Conservation (phyloP, 768 basidiomycete genomes). For the Krasilnikovozyma curviuscula region DNA sequence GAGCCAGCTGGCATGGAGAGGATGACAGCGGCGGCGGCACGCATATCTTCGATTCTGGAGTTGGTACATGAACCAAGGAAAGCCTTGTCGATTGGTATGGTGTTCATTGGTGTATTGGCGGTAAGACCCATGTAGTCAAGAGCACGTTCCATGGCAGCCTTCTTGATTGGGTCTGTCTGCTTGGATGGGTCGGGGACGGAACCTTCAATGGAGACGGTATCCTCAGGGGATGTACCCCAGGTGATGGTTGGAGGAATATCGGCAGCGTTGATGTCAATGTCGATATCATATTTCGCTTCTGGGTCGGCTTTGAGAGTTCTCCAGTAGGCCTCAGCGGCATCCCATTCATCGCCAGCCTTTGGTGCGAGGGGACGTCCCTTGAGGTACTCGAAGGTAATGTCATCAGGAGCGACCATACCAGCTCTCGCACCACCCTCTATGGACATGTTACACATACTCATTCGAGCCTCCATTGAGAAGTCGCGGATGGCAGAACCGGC, state of each 20-base stretch:
- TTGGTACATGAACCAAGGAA: constrained; percentile 93
- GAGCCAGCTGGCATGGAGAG: constrained; percentile 35
- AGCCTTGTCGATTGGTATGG: constrained; percentile 64
- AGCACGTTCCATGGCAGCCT: constrained; percentile 50
- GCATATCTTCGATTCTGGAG: constrained; percentile 78
- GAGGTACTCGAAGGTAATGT: constrained; percentile 68
- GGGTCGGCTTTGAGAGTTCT: constrained; percentile 55
- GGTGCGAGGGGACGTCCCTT: constrained; percentile 61
- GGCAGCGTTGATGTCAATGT: constrained; percentile 56
- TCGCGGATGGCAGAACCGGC: constrained; percentile 69
- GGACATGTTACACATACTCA: constrained; percentile 67
- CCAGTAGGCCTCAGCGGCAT: constrained; percentile 71
- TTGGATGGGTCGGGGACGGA: constrained; percentile 53
- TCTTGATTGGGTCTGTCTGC: constrained; percentile 45
- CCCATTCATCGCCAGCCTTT: constrained; percentile 60
- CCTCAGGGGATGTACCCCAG: constrained; percentile 85
- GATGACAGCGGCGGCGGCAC: constrained; percentile 61
- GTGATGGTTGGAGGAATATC: constrained; percentile 80
- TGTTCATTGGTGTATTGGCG: constrained; percentile 57
- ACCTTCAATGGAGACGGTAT: constrained; percentile 65
- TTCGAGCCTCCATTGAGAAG: constrained; percentile 76
- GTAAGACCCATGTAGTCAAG: constrained; percentile 72
- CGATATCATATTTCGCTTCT: constrained; percentile 65
- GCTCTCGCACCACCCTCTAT: constrained; percentile 85
- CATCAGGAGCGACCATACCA: constrained; percentile 81